These are phyloP conservation scores for Phytophthora cajani DNA, from an alignment of 352 stramenopile species.

Conservation along the genomic window DNA sequence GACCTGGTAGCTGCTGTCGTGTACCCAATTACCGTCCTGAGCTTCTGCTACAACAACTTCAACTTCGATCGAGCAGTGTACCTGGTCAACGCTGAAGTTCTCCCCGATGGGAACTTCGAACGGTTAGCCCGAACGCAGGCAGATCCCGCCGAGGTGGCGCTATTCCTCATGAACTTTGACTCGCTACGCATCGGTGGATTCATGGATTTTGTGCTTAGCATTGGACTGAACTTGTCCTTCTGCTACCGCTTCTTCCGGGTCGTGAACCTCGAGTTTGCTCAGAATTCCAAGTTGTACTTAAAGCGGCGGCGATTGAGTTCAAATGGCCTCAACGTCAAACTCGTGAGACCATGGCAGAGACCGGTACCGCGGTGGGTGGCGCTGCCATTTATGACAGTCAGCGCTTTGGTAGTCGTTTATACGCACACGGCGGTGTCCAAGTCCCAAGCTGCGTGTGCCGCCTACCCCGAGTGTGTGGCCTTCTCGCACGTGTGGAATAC, in stretches of 20 bases:
- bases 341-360: constrained; percentile 11
- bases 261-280: constrained; percentile 1
- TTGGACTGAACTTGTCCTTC: constrained; percentile 45
- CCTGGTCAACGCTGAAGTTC: constrained; percentile 27
- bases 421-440: constrained; percentile 16
- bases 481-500: constrained; percentile 24
- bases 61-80: constrained; percentile 36
- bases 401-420: constrained; percentile 5
- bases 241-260: constrained; percentile 43
- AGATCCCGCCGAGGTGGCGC: constrained; percentile 33
- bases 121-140: constrained; percentile 31
- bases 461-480: constrained; percentile 32
- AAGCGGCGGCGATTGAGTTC: constrained; percentile 1
- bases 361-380: constrained; percentile 16
- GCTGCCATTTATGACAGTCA: constrained; percentile 16
- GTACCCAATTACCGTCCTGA: constrained; percentile 32
- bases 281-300: constrained; percentile 6
- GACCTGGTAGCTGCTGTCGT: constrained; percentile 39
- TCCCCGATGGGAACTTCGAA: constrained; percentile 39
- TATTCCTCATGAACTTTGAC: constrained; percentile 43
- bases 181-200: constrained; percentile 34
- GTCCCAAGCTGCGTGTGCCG: constrained; percentile 12
- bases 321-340: not conserved
- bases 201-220: constrained; percentile 39
- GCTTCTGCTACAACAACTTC: constrained; percentile 35